Conservation (phyloP, 2,329 filamentous ascomycete species). For the Rutstroemia sp. region DNA sequence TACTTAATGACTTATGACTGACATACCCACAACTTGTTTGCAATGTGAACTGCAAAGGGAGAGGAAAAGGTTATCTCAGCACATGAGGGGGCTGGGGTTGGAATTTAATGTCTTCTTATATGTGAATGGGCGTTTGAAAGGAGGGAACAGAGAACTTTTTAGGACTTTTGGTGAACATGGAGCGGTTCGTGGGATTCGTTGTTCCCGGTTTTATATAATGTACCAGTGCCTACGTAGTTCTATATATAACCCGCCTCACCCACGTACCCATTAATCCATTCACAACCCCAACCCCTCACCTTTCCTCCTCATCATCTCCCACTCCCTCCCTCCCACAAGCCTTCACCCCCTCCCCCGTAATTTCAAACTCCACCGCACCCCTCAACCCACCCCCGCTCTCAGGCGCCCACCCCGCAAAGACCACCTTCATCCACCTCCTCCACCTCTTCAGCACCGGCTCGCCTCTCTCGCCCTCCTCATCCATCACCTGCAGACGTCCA, state of each 20-base stretch:
- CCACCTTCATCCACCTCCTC: conserved; percentile 77
- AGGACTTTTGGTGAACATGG: too few relatives aligned
- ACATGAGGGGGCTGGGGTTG: too few relatives aligned
- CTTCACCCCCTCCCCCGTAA: conserved; percentile 58
- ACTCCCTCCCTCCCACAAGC: conserved; percentile 16
- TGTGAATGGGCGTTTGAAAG: too few relatives aligned
- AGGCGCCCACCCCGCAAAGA: conserved; percentile 73
- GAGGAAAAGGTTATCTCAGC: too few relatives aligned
- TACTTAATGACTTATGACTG: too few relatives aligned
- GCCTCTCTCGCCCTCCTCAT: conserved; percentile 34
- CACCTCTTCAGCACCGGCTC: conserved; percentile 49
- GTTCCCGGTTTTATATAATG: too few relatives aligned
- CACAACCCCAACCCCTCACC: neutral
- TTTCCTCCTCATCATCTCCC: conserved; percentile 1
- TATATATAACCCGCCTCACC: neutral
- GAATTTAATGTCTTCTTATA: too few relatives aligned
- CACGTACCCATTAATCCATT: neutral
- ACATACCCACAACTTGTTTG: too few relatives aligned
- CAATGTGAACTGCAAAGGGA: too few relatives aligned
- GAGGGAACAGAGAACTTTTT: too few relatives aligned
- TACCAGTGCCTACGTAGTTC: too few relatives aligned
- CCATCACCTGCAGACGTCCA: conserved; percentile 28
- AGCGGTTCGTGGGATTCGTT: too few relatives aligned
- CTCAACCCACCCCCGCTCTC: conserved; percentile 42
- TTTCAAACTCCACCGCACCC: conserved; percentile 63